Evolutionary conservation across 1,139 yeast genomes (phyloP).

Genomic region (Suhomyces guaymorum): DNA sequence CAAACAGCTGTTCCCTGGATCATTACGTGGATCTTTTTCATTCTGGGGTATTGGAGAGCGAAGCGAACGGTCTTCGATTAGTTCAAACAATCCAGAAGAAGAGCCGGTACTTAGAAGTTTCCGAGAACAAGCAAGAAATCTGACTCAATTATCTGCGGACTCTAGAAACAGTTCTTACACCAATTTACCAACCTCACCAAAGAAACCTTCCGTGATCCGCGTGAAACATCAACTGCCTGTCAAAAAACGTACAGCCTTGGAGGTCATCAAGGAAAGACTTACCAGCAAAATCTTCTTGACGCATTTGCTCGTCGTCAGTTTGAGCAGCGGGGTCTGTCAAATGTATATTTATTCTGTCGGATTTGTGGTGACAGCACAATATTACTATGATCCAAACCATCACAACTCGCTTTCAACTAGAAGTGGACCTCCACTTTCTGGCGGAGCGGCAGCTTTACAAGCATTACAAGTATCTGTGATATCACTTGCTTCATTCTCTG

Average conservation of each 20-base stretch:
- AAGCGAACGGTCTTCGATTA: conserved; percentile 27
- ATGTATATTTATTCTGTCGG: conserved; percentile 49
- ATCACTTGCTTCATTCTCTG: conserved; percentile 43
- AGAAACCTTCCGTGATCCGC: conserved; percentile 2
- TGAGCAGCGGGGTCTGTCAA: conserved; percentile 43
- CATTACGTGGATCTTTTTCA: conserved; percentile 37
- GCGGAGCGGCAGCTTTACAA: conserved; percentile 37
- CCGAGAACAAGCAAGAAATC: conserved; percentile 13
- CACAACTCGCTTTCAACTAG: too few species aligned
- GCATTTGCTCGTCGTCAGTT: conserved; percentile 38
- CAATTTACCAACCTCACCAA: conserved; percentile 5
- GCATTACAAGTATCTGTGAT: conserved; percentile 48
- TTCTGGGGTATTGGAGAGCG: conserved; percentile 41
- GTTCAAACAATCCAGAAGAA: conserved; percentile 18
- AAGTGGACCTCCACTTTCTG: conserved; percentile 14
- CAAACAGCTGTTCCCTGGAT: conserved; percentile 11
- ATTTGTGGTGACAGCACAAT: conserved; percentile 45
- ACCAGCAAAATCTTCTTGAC: conserved; percentile 30
- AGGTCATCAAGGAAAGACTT: conserved; percentile 27
- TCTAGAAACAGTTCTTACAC: conserved; percentile 19
- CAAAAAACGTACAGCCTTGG: conserved; percentile 22
- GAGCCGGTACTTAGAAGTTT: conserved; percentile 17
- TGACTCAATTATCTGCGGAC: conserved; percentile 11
- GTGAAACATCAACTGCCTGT: background rate
- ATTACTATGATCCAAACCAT: conserved; percentile 22